Evolutionary conservation across 495 filamentous ascomycete genomes (phyloP), one percentile per base, ranked within the genome.

Genomic region (Tuber microsphaerosporum): DNA sequence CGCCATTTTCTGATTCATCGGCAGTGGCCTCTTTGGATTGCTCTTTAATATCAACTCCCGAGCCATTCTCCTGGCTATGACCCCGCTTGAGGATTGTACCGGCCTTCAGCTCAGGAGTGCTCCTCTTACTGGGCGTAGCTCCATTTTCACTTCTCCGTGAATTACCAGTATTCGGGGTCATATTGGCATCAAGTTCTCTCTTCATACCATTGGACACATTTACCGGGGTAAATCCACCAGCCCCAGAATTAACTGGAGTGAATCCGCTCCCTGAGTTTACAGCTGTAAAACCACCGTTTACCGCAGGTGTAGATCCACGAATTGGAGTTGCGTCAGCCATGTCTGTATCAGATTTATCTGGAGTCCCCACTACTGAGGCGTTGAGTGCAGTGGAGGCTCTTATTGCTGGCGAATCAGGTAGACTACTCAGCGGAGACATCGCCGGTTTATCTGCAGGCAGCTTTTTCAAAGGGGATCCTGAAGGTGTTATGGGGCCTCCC

Each of bases 401-500:
- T 46, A 93, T 86, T 39, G 90, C 91, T 10, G 93, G 91, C 10
- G 93, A 92, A 68, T 91, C 89, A 56, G 88, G 86, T 16, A 89
- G 82, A 80, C 88, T 90, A 68, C 80, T 71, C 71, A 81, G 65
- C 69, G 80, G 80, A 46, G 80, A 82, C 76, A 78, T 75, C 0
- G 89, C 88, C 20, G 93, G 89, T 0, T 92, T 94, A 78, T 88
- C 87, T 70, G 91, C 88, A 26, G 88, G 87, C 2, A 90, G 88
- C 77, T 90, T 91, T 84, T 97, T 97, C 83, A 94, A 87, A 16
- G 94, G 94, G 48, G 93, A 97, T 31, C 89, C 89, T n/a, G 94
- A 97, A 17, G 95, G 94, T 0, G 94, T 97, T 70, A 94, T 89
- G 20, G 94, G 94, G 2, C 95, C 95, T 79, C 96, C 96, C 83